These are phyloP conservation scores for Mycena belliarum DNA, from an alignment of 768 basidiomycete genomes.

Conservation along the genomic window DNA sequence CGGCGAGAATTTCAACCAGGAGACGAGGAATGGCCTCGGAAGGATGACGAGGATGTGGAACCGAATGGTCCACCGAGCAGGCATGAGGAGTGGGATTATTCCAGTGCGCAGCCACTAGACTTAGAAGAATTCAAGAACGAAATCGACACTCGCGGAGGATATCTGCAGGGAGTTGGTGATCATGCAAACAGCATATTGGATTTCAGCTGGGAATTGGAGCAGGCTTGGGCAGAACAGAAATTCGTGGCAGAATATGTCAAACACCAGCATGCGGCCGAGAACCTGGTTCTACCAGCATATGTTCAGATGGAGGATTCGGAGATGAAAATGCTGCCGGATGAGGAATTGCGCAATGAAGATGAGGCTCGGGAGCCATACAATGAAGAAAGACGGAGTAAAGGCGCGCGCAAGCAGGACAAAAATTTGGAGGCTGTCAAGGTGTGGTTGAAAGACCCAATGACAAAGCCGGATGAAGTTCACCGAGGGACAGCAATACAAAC, in stretches of 20 bases:
- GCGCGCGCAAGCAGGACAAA: background rate
- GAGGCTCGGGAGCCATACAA: constrained; percentile 4
- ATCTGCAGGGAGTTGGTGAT: no score
- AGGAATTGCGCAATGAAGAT: background rate
- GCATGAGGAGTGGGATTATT: no score
- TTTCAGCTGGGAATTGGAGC: background rate
- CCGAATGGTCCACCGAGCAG: no score
- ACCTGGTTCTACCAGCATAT: background rate
- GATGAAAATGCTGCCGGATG: background rate
- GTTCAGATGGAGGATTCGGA: background rate
- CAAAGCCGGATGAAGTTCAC: background rate
- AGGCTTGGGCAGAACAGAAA: background rate
- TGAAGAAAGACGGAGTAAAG: constrained; percentile 1
- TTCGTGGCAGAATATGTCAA: background rate
- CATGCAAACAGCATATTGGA: background rate
- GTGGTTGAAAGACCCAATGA: constrained; percentile 5
- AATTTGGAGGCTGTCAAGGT: background rate
- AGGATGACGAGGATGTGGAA: no score
- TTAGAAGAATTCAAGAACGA: no score
- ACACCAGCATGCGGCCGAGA: background rate
- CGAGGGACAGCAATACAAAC: background rate
- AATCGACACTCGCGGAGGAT: no score
- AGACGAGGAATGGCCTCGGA: no score
- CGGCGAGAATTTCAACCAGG: no score
- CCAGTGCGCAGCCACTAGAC: no score